These are phyloP conservation scores for Monosporascus sp. DNA, from an alignment of 2,329 filamentous ascomycete species.

Conservation along the genomic window DNA sequence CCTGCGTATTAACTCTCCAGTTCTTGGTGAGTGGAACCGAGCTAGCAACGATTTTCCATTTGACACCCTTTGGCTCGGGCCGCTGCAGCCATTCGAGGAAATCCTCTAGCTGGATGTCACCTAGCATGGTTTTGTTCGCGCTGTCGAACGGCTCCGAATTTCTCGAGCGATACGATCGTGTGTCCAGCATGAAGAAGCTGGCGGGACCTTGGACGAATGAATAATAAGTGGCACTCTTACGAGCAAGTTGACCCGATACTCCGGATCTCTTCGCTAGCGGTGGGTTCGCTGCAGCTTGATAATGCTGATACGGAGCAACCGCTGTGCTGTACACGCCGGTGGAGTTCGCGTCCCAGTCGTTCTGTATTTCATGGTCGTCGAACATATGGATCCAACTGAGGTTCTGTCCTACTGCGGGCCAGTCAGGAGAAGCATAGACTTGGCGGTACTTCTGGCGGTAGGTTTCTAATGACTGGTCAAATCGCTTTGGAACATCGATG, in stretches of 20 bases:
- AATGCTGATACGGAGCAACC: conserved; percentile 78
- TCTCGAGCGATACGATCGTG: conserved; percentile 75
- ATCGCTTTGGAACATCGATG: conserved; percentile 77
- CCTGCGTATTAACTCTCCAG: conserved; percentile 80
- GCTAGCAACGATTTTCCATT: conserved; percentile 90
- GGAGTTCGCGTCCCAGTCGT: conserved; percentile 83
- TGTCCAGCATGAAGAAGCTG: conserved; percentile 92
- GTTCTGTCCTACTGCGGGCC: conserved; percentile 67
- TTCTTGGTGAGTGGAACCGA: conserved; percentile 97
- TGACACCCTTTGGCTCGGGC: conserved; percentile 69
- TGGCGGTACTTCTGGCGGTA: conserved; percentile 91
- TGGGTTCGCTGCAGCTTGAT: conserved; percentile 81
- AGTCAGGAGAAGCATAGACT: conserved; percentile 93
- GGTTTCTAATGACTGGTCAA: conserved; percentile 65
- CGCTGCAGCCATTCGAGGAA: conserved; percentile 71
- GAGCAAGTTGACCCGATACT: conserved; percentile 27
- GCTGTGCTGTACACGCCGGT: conserved; percentile 76
- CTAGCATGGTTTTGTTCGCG: conserved; percentile 80
- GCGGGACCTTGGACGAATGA: conserved; percentile 85
- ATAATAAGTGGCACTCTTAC: conserved; percentile 70
- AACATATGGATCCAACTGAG: conserved; percentile 97
- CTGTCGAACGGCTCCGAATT: conserved; percentile 55
- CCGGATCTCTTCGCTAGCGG: conserved; percentile 54
- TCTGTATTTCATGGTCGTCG: conserved; percentile 93
- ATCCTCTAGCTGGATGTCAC: conserved; percentile 69